Conservation (phyloP, 2,329 filamentous ascomycete species). For the Aspergillus carbonarius region DNA sequence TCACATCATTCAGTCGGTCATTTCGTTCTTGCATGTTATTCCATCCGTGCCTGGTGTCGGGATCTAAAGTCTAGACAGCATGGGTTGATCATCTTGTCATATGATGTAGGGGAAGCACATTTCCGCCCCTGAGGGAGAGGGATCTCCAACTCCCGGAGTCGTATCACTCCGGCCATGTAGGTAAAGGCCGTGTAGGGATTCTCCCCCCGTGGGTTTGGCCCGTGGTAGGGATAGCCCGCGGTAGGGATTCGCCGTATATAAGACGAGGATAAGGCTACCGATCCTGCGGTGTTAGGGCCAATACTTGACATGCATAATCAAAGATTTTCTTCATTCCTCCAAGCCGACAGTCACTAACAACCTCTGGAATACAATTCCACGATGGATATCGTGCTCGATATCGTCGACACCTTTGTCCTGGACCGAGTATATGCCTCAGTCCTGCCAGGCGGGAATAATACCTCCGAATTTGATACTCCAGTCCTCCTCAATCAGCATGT, state of each 20-base stretch:
- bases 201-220: constrained; percentile 6
- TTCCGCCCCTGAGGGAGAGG: background rate
- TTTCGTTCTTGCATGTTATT: background rate
- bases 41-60: no score
- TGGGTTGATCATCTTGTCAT: background rate
- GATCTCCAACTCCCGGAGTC: background rate
- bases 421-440: constrained; percentile 69
- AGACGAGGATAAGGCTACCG: background rate
- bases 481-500: constrained; percentile 27
- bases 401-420: constrained; percentile 72
- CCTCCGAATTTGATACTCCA: background rate
- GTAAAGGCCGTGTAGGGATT: background rate
- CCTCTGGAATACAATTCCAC: constrained; percentile 20
- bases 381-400: constrained; percentile 86
- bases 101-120: background rate
- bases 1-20: background rate
- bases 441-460: constrained; percentile 16
- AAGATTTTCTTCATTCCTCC: background rate
- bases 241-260: constrained; percentile 9
- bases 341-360: background rate
- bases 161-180: background rate
- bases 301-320: no score
- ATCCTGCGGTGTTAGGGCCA: no score
- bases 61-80: background rate
- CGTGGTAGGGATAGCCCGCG: constrained; percentile 6